Conservation (phyloP, 768 basidiomycete genomes). For the Glaciozyma martinii region DNA sequence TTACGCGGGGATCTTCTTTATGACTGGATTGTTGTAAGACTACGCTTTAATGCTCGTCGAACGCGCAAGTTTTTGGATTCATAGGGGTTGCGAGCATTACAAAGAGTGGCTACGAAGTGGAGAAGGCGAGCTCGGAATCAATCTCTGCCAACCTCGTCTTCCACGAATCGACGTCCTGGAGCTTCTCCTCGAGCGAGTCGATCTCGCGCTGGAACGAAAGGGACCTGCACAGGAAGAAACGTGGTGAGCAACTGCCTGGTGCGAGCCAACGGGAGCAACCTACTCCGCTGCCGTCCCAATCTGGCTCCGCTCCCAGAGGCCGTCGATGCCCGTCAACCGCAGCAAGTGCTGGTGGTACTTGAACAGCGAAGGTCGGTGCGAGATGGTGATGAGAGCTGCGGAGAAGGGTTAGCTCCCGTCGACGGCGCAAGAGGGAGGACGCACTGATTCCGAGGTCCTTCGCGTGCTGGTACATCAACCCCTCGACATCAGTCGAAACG, state of each 20-base stretch:
- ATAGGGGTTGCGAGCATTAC: background rate
- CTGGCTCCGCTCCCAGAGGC: conserved; percentile 60
- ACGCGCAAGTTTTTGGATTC: background rate
- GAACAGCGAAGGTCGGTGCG: conserved; percentile 71
- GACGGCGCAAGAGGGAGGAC: background rate
- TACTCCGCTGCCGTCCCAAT: conserved; percentile 67
- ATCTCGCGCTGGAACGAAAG: conserved; percentile 72
- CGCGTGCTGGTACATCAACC: conserved; percentile 65
- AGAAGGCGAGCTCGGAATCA: conserved; percentile 24
- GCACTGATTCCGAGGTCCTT: conserved; percentile 59
- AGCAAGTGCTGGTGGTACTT: conserved; percentile 85
- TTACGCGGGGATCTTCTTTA: background rate
- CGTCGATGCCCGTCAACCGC: conserved; percentile 61
- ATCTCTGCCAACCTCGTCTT: conserved; percentile 46
- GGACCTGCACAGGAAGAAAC: conserved; percentile 21
- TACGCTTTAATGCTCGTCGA: background rate
- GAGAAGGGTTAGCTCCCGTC: background rate
- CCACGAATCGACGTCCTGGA: conserved; percentile 66
- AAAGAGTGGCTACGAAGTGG: background rate
- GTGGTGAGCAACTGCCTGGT: background rate
- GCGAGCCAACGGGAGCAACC: background rate
- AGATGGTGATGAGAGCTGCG: conserved; percentile 75
- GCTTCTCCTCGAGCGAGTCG: conserved; percentile 52
- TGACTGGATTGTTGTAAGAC: too few relatives aligned
- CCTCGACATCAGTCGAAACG: conserved; percentile 92